Base-by-base conservation (phyloP, 176 grass and related monocot genomes). In the Otatea glauca region DNA sequence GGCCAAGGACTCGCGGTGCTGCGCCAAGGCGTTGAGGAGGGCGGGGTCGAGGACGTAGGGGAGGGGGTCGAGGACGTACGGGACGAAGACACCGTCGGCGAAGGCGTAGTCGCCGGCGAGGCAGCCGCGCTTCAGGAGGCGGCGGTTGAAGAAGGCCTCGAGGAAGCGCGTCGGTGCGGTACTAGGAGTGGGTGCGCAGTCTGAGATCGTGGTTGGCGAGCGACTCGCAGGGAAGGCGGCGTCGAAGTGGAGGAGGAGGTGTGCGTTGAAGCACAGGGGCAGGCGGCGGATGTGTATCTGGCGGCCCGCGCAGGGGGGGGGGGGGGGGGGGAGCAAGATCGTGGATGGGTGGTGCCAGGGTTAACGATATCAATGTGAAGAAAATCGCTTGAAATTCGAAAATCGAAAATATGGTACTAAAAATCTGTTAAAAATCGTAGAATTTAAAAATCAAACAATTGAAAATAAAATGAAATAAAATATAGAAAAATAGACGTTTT, bases 31-130 rank as follows among this genome's bases (percentile, higher is more conserved):
- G 74, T 94, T 79, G 54, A 84, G 88, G 27, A 78, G 44, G 0
- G 48, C 24, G 5, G 88, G 80, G 15, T 88, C 83, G 12, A 84
- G 92, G 1, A 95, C 83, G 69, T 77, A 98, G 14, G 93, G 93
- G 4, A 98, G 91, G 10, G 91, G 88, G 45, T 93, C 93, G 50
- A 98, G 88, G 1, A 81, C 84, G 89, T 98, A 98, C 17, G 93
- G 96, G 9, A 98, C 32, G 69, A 96, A 96, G 35, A 98, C 76
- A 4, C 89, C 96, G 50, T 95, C 88, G 64, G 91, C 91, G 38
- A 14, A 3, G 74, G 79, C 23, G 0, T 88, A 85, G 34, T 86
- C 71, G 50, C 21, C 74, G 83, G 25, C 18, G 83, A 95, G 75
- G 88, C 93, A 95, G 59, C 0, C 74, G 43, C 43, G 81, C 70